A percentile compares a stretch with the other conserved stretches of the same genome.
phyloP scores from a whole-genome alignment of 371 early-diverging fungal species.

The Mortierella sp. region DNA sequence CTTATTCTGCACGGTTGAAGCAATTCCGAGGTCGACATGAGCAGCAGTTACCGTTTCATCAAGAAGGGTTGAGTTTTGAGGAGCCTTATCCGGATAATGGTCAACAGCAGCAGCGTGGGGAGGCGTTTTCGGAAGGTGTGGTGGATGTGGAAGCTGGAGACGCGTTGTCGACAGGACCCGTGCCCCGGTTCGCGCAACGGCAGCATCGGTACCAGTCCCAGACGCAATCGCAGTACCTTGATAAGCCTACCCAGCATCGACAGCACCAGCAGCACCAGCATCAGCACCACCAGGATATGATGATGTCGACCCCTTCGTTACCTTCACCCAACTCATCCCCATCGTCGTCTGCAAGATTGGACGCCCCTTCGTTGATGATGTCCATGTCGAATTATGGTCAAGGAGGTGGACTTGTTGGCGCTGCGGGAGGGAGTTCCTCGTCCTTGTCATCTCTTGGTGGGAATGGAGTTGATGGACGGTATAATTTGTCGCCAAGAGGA shows the following conservation, averaged over 20 bases:
- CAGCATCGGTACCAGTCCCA: neutral
- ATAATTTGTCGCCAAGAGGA: slow-evolving; percentile 37
- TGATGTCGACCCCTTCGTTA: slow-evolving; percentile 45
- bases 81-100: neutral
- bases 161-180: neutral
- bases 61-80: slow-evolving; percentile 1
- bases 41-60: slow-evolving; percentile 18
- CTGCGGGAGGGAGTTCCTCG: neutral
- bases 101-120: slow-evolving; percentile 16
- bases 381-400: slow-evolving; percentile 29
- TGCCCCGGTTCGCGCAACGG: slow-evolving; percentile 25
- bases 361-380: slow-evolving; percentile 31
- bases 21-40: slow-evolving; percentile 19
- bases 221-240: neutral
- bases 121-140: slow-evolving; percentile 18
- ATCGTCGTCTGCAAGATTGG: slow-evolving; percentile 38
- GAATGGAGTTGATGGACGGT: slow-evolving; percentile 14
- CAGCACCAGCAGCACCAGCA: slow-evolving; percentile 20
- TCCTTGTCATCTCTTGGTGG: neutral
- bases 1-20: slow-evolving; percentile 14
- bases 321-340: slow-evolving; percentile 51
- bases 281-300: slow-evolving; percentile 39
- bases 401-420: slow-evolving; percentile 12
- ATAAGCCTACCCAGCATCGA: neutral
- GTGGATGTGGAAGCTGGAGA: slow-evolving; percentile 4